Evolutionary conservation across 2,329 filamentous ascomycete genomes (phyloP).

Genomic region (Nemania serpens): DNA sequence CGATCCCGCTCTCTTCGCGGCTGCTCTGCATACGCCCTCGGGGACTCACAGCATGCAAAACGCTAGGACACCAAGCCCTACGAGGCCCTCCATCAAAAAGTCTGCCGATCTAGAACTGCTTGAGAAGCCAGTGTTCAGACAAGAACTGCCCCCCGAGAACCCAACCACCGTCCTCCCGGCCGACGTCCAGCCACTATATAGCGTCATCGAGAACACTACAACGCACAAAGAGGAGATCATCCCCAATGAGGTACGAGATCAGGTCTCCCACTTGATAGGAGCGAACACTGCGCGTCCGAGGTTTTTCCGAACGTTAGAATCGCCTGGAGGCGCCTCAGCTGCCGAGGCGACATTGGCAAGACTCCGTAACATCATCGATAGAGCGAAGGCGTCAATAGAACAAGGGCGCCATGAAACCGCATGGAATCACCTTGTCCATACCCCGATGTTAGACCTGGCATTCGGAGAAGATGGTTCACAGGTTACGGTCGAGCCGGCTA

Average conservation of each 20-base stretch:
- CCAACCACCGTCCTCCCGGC: not conserved
- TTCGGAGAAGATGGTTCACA: not conserved
- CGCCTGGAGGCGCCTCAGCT: not conserved
- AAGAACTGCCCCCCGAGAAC: not conserved
- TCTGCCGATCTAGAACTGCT: not conserved
- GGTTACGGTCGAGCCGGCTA: not conserved
- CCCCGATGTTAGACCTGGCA: not conserved
- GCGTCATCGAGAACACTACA: not conserved
- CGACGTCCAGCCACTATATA: not conserved
- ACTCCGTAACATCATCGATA: not conserved
- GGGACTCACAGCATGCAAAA: too few relatives aligned
- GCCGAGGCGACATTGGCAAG: not conserved
- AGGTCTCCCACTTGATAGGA: not conserved
- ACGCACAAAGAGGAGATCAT: not conserved
- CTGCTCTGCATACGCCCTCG: too few relatives aligned
- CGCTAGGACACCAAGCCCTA: not conserved
- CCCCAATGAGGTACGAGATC: not conserved
- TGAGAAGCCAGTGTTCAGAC: not conserved
- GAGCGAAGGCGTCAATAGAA: not conserved
- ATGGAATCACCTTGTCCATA: not conserved
- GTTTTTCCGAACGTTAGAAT: not conserved
- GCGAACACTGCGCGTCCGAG: not conserved
- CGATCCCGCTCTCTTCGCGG: too few relatives aligned
- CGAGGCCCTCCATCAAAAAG: not conserved
- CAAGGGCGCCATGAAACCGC: not conserved